Evolutionary conservation across 306 rosid species (phyloP).

Genomic region (Morella rubra): DNA sequence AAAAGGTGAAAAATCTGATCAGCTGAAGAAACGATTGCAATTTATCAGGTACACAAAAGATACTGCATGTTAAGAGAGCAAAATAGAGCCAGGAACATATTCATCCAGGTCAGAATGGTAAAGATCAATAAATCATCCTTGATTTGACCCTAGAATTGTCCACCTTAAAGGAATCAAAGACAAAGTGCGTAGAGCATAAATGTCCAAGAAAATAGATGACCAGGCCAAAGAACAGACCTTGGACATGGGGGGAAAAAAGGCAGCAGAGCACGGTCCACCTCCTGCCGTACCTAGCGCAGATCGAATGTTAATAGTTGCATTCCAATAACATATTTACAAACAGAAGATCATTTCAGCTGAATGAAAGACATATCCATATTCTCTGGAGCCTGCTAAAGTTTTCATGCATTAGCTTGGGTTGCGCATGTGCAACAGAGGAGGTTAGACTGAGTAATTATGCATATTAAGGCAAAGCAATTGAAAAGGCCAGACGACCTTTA

Average conservation of each 20-base stretch:
- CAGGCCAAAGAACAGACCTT: conserved; percentile 42
- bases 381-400: neutral
- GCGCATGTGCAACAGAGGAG: neutral
- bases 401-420: neutral
- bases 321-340: neutral
- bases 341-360: neutral
- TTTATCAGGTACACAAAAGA: too few relatives aligned
- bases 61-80: too few relatives aligned
- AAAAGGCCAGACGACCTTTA: neutral
- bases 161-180: neutral
- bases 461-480: neutral
- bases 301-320: neutral
- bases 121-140: neutral
- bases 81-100: neutral
- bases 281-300: conserved; percentile 52
- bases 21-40: too few relatives aligned
- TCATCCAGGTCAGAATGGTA: neutral
- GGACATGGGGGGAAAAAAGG: conserved; percentile 20
- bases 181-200: neutral
- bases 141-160: neutral
- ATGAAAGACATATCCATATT: too few relatives aligned
- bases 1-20: neutral
- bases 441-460: neutral
- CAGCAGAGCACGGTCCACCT: conserved; percentile 29
- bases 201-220: neutral